phyloP scores from a whole-genome alignment of 23 red algal species.

The Pyropia yezoensis region DNA sequence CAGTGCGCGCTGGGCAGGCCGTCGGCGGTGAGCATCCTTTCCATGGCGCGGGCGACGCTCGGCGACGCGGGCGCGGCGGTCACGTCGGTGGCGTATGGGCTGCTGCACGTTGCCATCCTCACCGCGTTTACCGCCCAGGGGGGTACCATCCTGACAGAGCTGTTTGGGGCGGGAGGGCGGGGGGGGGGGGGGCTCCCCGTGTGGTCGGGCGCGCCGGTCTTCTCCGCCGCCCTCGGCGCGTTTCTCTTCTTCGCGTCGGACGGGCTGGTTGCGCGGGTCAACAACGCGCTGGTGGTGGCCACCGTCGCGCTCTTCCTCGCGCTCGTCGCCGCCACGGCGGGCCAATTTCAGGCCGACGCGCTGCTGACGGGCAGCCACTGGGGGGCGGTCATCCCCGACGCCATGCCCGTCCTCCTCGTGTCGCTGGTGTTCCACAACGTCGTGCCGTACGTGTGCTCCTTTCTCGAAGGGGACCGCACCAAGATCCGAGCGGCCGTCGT shows the following conservation, averaged over 20 bases:
- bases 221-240: too few species aligned
- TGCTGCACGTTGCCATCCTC: slow-evolving; percentile 64
- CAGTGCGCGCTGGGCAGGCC: slow-evolving; percentile 33
- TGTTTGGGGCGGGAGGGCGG: too few species aligned
- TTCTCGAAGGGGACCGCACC: slow-evolving; percentile 33
- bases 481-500: slow-evolving; percentile 33
- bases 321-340: slow-evolving; percentile 9
- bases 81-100: slow-evolving; percentile 27
- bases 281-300: slow-evolving; percentile 34
- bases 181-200: too few species aligned
- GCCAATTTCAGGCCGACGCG: background rate
- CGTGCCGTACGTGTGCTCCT: slow-evolving; percentile 34
- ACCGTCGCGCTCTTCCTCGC: slow-evolving; percentile 7
- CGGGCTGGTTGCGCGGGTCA: slow-evolving; percentile 14
- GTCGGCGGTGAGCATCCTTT: slow-evolving; percentile 28
- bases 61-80: slow-evolving; percentile 10
- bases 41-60: slow-evolving; percentile 33
- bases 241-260: slow-evolving; percentile 7
- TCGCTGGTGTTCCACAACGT: slow-evolving; percentile 81
- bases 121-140: slow-evolving; percentile 65
- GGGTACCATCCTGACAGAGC: slow-evolving; percentile 27
- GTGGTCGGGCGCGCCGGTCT: too few species aligned
- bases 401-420: slow-evolving; percentile 49
- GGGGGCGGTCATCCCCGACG: slow-evolving; percentile 17
- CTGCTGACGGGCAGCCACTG: slow-evolving; percentile 22